Evolutionary conservation across 495 filamentous ascomycete species (phyloP), one percentile per base, ranked within the genome.

Genomic region (Aspergillus taichungensis): DNA sequence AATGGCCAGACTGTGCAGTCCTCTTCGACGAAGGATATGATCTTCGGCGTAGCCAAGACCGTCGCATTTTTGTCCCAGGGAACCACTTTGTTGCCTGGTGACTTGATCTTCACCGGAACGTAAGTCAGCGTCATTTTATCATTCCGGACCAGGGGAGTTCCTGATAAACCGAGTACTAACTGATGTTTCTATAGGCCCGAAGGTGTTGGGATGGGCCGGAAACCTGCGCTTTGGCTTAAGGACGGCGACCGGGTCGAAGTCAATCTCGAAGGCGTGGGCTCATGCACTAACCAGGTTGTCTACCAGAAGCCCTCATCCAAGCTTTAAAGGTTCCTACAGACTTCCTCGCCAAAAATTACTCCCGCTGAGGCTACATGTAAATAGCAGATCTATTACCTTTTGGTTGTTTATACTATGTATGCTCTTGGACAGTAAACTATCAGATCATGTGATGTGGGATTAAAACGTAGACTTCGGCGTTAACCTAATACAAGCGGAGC

Each of bases 31-130:
- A 71, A 71, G 39, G 88, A 92, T 60, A 85, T 88, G 84, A 84
- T 92, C 42, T 94, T 92, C 61, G 69, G 75, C 41, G 82, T 92
- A 14, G 80, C 74, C 14, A 69, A 85, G 62, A 87, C 79, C 2
- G 80, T 92, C 49, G 65, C 81, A 0, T 87, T 89, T 52, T 59
- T 94, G 34, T 85, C 80, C 45, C 83, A 79, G 57, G 85, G 87
- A 29, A 85, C 83, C 11, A 91, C 87, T 10, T 60, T 92, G 24
- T 55, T 86, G 38, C 85, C 84, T 7, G 88, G 88, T 3, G 87
- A 91, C 64, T 32, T 91, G 41, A 88, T 94, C 41, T 90, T 89
- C 51, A 91, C 87, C 33, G 87, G 87, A 63, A 94, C 87, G 73
- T 83, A 62, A 77, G 81, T 79, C 34, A 30, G 13, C 8, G 14